Base-by-base conservation (phyloP, 768 basidiomycete genomes). In the Fistulinella prunicolor region DNA sequence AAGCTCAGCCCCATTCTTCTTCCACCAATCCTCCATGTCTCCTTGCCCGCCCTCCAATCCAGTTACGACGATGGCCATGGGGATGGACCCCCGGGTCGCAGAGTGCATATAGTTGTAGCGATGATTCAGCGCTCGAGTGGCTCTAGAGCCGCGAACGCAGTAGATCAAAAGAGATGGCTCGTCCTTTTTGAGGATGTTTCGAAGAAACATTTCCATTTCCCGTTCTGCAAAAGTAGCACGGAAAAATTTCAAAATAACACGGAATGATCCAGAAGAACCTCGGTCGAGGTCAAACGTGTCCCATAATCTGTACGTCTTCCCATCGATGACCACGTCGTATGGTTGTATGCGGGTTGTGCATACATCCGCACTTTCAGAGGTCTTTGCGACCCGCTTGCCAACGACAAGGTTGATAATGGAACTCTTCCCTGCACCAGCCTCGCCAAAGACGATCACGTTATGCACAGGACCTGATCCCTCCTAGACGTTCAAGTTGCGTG, bases 391-490 rank as follows among this genome's bases (percentile, higher is more conserved):
- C 5, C 62, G 47, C 7, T 54, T 47, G 32, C 64, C 64, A n/a
- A 50, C 47, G 36, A 75, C 37, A 53, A 77, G 66, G 51, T 76
- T 77, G 45, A 77, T 44, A n/a, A 75, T 52, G 1, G 72, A 73
- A 50, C 76, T 77, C 46, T 76, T 77, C 22, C 69, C 69, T 35
- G 60, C 50, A 29, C 74, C 74, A 9, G 63, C 58, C 53, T 76
- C 73, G n/a, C 74, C 75, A 49, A 76, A 77, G n/a, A 75, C 32
- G 38, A 76, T 44, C 42, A 74, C 58, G 49, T 76, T 76, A 36
- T 46, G 42, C 23, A 30, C 50, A 4, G 53, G 46, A 17, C 20
- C 29, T 19, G 40, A 24, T 29, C 40, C 47, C 20, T 19, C 42
- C 53, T 56, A 26, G 24, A 32, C 9, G 28, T 45, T n/a, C n/a